Evolutionary conservation across 1,284 basidiomycete species (phyloP).

Genomic region (Irpex sp.): DNA sequence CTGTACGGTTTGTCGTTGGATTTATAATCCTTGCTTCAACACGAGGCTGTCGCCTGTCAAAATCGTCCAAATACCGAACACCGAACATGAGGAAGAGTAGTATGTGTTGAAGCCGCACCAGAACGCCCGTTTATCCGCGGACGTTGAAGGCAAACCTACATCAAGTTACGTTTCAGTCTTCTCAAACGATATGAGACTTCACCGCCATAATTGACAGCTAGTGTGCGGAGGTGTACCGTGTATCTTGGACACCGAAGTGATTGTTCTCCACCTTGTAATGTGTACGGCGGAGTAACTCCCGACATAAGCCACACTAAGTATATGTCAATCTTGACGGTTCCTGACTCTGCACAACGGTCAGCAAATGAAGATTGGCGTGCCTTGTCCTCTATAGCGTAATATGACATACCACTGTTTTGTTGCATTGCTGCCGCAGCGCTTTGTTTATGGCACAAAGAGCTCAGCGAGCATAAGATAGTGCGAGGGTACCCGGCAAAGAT

Average conservation of each 20-base stretch:
- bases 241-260: not conserved
- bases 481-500: not conserved
- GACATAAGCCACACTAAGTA: not conserved
- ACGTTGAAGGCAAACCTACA: not conserved
- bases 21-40: no score
- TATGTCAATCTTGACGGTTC: not conserved
- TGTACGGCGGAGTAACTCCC: not conserved
- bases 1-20: no score
- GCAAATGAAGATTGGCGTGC: not conserved
- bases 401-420: not conserved
- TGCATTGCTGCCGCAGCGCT: not conserved
- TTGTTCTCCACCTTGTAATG: not conserved
- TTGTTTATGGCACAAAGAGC: not conserved
- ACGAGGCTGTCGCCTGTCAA: no score
- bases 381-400: not conserved
- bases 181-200: no score
- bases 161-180: no score
- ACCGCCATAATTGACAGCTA: no score
- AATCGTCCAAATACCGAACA: no score
- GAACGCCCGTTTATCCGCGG: not conserved
- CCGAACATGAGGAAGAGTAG: not conserved
- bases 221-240: not conserved
- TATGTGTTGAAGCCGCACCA: not conserved
- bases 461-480: not conserved
- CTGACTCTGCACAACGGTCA: not conserved